Evolutionary conservation across 352 stramenopile genomes (phyloP), one percentile per base, ranked within the genome.

Genomic region (Phytophthora tubulina): DNA sequence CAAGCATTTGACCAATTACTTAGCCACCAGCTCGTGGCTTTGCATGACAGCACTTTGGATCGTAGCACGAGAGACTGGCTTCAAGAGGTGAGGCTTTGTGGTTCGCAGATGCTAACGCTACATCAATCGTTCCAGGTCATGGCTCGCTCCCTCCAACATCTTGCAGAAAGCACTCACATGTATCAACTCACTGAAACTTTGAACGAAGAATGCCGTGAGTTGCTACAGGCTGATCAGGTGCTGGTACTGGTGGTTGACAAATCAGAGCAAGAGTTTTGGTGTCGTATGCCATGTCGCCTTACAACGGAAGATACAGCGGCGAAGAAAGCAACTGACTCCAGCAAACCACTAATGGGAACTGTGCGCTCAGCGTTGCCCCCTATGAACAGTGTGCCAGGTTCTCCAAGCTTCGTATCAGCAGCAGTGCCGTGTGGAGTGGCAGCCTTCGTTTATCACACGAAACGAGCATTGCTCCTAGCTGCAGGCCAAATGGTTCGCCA

Each of bases 191-290:
- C 81, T 0, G 80, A 89, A 15, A 70, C 72, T 13, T 74, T 94
- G 46, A 76, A 81, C 0, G 60, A 70, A 4, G 85, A 94, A 78
- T 80, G 79, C 10, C 52, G 79, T 3, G 61, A 73, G 32, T 66
- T 94, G 30, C 49, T 86, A 14, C 66, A 82, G 5, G 85, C 87
- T 6, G 87, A 94, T 57, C 84, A 93, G 45, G 77, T 80, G 11
- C 74, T 93, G 17, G 75, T 94, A 54, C 85, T 92, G 21, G 76
- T 94, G 4, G 78, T 88, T 32, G 85, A 94, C 63, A 86, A 86
- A 15, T 76, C 84, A 4, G 81, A 93, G 62, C 81, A 93, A 15
- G 87, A 94, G 44, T 92, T 94, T 30, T 94, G 87, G 87, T 92
- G 87, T 32, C 85, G 87, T 15, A 62, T 91, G 14, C 76, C 77